Conservation (phyloP, 805 yeast genomes). For the Yarrowia porcina region DNA sequence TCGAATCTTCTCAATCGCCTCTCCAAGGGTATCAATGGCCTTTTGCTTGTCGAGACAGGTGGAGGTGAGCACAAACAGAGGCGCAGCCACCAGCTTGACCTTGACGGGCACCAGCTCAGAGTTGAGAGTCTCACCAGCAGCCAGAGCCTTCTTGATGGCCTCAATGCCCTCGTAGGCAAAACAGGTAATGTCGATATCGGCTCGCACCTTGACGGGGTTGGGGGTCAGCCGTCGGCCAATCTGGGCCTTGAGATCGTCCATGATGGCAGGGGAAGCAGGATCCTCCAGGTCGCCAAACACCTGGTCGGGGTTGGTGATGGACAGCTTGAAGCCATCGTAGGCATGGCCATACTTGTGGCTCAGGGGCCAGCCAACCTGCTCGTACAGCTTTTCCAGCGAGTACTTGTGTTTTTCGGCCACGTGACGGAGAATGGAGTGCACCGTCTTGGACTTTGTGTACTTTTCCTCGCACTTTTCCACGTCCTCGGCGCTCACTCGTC, state of each 20-base stretch:
- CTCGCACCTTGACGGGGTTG: conserved; percentile 95
- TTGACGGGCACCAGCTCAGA: conserved; percentile 85
- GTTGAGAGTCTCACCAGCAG: conserved; percentile 78
- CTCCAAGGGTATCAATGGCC: conserved; percentile 75
- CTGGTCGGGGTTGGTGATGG: conserved; percentile 80
- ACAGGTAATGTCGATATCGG: conserved; percentile 98
- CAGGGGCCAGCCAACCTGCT: conserved; percentile 94
- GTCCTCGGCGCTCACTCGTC: conserved; percentile 97
- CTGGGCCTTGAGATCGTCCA: conserved; percentile 81
- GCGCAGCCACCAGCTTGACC: conserved; percentile 96
- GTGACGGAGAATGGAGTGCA: conserved; percentile 96
- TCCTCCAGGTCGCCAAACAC: conserved; percentile 73
- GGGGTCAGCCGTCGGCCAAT: conserved; percentile 94
- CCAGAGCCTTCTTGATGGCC: conserved; percentile 86
- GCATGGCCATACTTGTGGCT: conserved; percentile 95
- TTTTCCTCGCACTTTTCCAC: conserved; percentile 96
- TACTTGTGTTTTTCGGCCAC: conserved; percentile 95
- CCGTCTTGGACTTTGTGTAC: conserved; percentile 94
- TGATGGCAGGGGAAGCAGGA: conserved; percentile 68
- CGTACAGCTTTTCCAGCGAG: conserved; percentile 80
- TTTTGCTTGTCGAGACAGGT: conserved; percentile 87
- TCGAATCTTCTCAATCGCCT: conserved; percentile 74
- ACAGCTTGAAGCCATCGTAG: conserved; percentile 93
- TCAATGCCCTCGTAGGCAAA: conserved; percentile 97
- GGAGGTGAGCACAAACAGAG: conserved; percentile 88